Percentiles rank a stretch among this genome's conserved stretches.
Conservation (phyloP, 176 grass and related monocot species). For the Echinochloa phyllopogon region DNA sequence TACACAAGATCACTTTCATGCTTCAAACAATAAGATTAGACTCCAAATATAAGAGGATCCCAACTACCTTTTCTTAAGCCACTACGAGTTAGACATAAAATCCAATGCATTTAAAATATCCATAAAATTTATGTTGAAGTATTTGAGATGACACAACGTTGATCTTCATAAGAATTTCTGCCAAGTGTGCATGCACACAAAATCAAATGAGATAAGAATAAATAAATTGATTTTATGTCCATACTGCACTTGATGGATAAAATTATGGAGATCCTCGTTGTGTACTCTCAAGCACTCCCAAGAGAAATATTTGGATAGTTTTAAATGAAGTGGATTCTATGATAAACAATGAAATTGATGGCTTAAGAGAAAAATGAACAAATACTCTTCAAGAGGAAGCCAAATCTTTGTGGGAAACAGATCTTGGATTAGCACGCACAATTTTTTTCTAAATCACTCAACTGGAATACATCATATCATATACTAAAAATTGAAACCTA, state of each 20-base stretch:
- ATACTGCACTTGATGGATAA: not conserved
- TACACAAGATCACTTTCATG: not conserved
- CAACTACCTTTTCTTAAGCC: not conserved
- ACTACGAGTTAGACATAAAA: not conserved
- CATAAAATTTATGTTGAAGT: not conserved
- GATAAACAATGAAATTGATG: not conserved
- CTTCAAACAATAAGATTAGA: not conserved
- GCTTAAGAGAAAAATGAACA: not conserved
- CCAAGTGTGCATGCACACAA: not conserved
- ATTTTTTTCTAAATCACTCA: not conserved
- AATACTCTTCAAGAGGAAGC: not conserved
- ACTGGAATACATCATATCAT: not conserved
- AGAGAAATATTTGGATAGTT: not conserved
- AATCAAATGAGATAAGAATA: constrained; percentile 11
- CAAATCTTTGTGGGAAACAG: not conserved
- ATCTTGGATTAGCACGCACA: not conserved
- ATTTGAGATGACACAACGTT: not conserved
- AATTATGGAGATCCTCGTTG: not conserved
- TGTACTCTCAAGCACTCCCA: constrained; percentile 28
- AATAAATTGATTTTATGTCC: constrained; percentile 17
- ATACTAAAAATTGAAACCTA: not conserved
- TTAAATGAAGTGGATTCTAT: not conserved
- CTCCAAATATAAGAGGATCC: not conserved
- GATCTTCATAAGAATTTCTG: not conserved
- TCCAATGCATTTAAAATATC: constrained; percentile 1